Evolutionary conservation across 306 rosid species (phyloP), one percentile per base, ranked within the genome.

Genomic region (Fragaria iinumae): DNA sequence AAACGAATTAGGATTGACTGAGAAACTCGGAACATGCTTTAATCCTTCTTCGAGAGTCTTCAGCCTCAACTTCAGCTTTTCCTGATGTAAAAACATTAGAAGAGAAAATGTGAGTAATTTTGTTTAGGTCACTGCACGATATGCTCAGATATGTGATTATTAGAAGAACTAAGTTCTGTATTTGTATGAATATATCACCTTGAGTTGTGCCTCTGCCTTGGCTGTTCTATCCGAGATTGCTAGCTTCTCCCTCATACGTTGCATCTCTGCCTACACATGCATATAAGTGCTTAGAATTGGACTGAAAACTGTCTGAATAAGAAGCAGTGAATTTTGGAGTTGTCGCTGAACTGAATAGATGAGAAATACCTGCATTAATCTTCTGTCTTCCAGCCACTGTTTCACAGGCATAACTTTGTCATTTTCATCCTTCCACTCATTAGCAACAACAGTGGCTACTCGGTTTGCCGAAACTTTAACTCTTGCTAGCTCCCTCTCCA

Each of bases 341-440:
- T 71, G 18, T 25, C 8, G 14, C 25, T 29, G 60, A 23, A 38
- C 38, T 74, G 63, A 41, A 34, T 32, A 34, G 41, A 74, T 53
- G 77, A 29, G 41, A 60, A 77, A 73, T 82, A 93, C 98, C 94
- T 89, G 98, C 89, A 90, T 66, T 1, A 94, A 79, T 76, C 92
- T 89, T 84, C 98, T 88, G 80, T 95, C 97, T 80, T 92, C 98
- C 14, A 95, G 79, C 98, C 98, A 95, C 75, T 95, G 97, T 79
- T 81, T 92, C 70, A 95, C 93, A 11, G 99, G 97, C 99, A 95
- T 92, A 79, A 95, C 97, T 79, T 84, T 89, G 77, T 90, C 93
- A 75, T 80, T 89, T 80, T 92, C 99, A 52, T 95, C 97, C 83
- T 91, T 95, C 99, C 99, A 95, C 88, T 90, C 99, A 80, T 90